phyloP scores from a whole-genome alignment of 2,329 filamentous ascomycete genomes.

The Endothia cerciana region DNA sequence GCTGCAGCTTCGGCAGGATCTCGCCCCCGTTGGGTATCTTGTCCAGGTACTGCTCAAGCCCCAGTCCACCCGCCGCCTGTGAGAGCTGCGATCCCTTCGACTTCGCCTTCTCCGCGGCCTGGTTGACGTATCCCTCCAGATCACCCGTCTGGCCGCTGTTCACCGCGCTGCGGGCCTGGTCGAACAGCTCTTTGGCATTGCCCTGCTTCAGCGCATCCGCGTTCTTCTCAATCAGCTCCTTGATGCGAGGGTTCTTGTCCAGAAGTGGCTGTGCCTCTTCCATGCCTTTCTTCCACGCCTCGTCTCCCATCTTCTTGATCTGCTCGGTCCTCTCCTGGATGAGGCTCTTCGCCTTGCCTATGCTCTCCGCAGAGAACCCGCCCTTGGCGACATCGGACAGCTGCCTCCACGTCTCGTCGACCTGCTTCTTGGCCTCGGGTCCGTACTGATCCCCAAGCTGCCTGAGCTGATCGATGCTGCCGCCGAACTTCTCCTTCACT shows the following conservation, averaged over 20 bases:
- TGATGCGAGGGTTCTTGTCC: constrained; percentile 77
- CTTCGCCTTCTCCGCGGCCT: constrained; percentile 63
- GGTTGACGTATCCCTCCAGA: constrained; percentile 64
- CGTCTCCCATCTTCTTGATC: constrained; percentile 68
- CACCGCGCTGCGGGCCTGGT: constrained; percentile 63
- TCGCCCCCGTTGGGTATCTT: constrained; percentile 67
- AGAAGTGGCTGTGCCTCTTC: constrained; percentile 73
- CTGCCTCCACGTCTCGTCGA: constrained; percentile 72
- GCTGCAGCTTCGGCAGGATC: constrained; percentile 67
- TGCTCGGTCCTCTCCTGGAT: constrained; percentile 72
- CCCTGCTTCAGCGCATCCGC: constrained; percentile 68
- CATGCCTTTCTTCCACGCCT: constrained; percentile 72
- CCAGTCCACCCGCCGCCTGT: constrained; percentile 43
- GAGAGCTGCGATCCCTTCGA: constrained; percentile 45
- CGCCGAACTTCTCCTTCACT: constrained; percentile 73
- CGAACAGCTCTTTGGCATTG: constrained; percentile 65
- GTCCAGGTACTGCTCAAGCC: constrained; percentile 65
- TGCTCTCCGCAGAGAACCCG: constrained; percentile 58
- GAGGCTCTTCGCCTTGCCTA: constrained; percentile 62
- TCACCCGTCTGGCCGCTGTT: constrained; percentile 63
- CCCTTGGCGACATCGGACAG: constrained; percentile 65
- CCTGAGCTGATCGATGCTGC: constrained; percentile 70
- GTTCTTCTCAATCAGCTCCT: constrained; percentile 74
- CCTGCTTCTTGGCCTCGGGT: constrained; percentile 76
- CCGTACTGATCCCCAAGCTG: constrained; percentile 71